phyloP scores from a whole-genome alignment of 2,329 filamentous ascomycete species.

The Gyromitra esculenta region DNA sequence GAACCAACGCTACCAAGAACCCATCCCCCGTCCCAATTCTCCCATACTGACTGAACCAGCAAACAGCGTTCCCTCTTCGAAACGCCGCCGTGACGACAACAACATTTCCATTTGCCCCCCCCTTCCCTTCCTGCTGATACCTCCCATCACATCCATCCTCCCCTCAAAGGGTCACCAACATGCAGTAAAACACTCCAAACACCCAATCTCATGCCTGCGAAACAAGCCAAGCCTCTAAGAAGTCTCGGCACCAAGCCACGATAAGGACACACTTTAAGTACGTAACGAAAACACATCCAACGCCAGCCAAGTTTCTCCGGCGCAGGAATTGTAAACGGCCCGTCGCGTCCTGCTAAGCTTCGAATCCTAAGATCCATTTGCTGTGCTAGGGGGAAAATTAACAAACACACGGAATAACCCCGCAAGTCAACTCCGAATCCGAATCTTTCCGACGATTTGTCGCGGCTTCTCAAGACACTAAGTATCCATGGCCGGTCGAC shows the following conservation, averaged over 20 bases:
- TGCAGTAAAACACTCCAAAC: too few relatives aligned
- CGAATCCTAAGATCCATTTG: not conserved
- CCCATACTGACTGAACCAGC: not conserved
- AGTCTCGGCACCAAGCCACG: not conserved
- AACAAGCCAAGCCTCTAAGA: not conserved
- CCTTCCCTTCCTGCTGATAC: too few relatives aligned
- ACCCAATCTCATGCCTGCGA: not conserved
- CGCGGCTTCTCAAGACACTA: too few relatives aligned
- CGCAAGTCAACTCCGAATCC: not conserved
- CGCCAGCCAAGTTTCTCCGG: not conserved
- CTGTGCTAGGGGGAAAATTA: not conserved
- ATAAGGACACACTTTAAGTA: not conserved
- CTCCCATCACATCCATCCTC: too few relatives aligned
- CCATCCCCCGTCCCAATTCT: too few relatives aligned
- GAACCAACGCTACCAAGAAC: not conserved
- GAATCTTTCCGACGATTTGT: not conserved
- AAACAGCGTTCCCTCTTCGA: not conserved
- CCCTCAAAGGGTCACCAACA: not conserved
- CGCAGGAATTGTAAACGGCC: not conserved
- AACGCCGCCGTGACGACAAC: not conserved
- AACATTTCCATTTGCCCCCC: too few relatives aligned
- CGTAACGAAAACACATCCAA: not conserved
- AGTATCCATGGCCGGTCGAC: too few relatives aligned
- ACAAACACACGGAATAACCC: not conserved
- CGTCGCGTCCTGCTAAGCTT: slow-evolving; percentile 14